Evolutionary conservation across 495 filamentous ascomycete species (phyloP).

Genomic region (Hypomontagnella submonticulosa): DNA sequence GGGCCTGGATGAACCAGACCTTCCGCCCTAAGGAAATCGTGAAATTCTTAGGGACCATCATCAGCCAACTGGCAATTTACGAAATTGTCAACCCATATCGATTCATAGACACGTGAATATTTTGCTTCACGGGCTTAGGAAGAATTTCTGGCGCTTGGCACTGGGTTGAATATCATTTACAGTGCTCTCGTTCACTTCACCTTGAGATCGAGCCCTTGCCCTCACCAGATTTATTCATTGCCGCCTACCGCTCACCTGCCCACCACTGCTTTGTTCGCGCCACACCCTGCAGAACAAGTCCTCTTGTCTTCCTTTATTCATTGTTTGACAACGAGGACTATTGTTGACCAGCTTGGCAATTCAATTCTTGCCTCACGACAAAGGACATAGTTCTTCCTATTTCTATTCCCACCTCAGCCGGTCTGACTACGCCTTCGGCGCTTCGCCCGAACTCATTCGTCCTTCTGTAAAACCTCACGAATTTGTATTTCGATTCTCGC

Average conservation of each 20-base stretch:
- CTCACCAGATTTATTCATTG: not conserved
- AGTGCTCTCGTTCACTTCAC: not conserved
- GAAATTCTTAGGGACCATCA: constrained; percentile 14
- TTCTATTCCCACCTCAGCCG: constrained; percentile 24
- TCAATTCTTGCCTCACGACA: constrained; percentile 21
- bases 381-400: constrained; percentile 40
- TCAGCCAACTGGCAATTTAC: constrained; percentile 4
- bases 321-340: constrained; percentile 34
- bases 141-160: not conserved
- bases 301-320: constrained; percentile 19
- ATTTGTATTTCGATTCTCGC: constrained; percentile 23
- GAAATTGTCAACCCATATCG: not conserved
- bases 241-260: not conserved
- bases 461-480: constrained; percentile 15
- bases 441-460: constrained; percentile 26
- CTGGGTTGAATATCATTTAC: not conserved
- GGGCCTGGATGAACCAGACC: not conserved
- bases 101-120: constrained; percentile 12
- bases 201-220: constrained; percentile 3
- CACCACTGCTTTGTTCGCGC: constrained; percentile 28
- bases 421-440: not conserved
- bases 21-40: not conserved
- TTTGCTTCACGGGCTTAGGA: not conserved
- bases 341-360: constrained; percentile 29
- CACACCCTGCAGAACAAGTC: constrained; percentile 19